These are phyloP conservation scores for Xylariaceae sp. DNA, from an alignment of 2,329 filamentous ascomycete genomes.

Conservation along the genomic window DNA sequence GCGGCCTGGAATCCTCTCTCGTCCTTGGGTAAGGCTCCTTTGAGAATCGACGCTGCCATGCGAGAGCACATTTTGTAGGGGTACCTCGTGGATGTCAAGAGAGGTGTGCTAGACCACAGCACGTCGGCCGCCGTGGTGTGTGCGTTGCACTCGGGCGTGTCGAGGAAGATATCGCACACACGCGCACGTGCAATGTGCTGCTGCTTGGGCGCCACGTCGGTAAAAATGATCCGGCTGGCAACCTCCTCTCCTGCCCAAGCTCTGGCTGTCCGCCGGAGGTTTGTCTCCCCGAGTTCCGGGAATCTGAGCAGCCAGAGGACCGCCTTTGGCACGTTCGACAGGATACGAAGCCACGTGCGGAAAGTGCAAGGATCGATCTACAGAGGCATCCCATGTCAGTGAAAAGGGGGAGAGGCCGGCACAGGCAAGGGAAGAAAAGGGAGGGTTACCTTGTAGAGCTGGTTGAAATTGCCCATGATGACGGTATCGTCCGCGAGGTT, in stretches of 20 bases:
- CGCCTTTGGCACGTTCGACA: constrained; percentile 77
- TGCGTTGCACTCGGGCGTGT: constrained; percentile 96
- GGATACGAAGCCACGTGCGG: constrained; percentile 88
- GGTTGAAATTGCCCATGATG: constrained; percentile 97
- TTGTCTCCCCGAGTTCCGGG: constrained; percentile 83
- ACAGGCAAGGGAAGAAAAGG: too few relatives aligned
- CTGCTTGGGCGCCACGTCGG: constrained; percentile 92
- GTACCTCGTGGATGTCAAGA: constrained; percentile 86
- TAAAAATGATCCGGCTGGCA: constrained; percentile 84
- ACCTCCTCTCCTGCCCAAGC: constrained; percentile 82
- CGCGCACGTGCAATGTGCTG: constrained; percentile 89
- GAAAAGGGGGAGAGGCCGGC: background rate
- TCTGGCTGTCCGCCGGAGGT: constrained; percentile 73
- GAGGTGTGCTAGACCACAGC: constrained; percentile 89
- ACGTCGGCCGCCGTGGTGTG: constrained; percentile 97
- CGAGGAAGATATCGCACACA: constrained; percentile 89
- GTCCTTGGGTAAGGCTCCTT: constrained; percentile 74
- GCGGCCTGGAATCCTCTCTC: constrained; percentile 63
- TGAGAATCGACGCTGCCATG: constrained; percentile 93
- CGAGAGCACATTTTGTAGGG: constrained; percentile 98
- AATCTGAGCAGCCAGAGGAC: constrained; percentile 96
- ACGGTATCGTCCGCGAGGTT: constrained; percentile 73
- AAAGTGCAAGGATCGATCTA: constrained; percentile 97
- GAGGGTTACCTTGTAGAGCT: constrained; percentile 80
- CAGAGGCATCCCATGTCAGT: constrained; percentile 14